Conservation (phyloP, 2,329 filamentous ascomycete species). For the Alternaria sp. region DNA sequence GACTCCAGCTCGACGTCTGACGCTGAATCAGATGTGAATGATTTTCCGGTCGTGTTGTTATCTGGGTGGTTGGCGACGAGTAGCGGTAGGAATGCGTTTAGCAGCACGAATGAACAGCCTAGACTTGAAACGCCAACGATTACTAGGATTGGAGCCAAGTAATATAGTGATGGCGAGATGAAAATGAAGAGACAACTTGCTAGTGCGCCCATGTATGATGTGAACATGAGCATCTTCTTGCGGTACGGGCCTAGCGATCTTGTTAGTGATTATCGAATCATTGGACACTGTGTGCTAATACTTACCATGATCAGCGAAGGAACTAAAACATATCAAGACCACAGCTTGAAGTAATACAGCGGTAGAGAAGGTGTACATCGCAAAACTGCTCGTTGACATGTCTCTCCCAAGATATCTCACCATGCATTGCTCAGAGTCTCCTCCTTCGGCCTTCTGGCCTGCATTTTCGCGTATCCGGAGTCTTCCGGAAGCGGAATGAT, state of each 20-base stretch:
- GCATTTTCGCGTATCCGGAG: constrained; percentile 20
- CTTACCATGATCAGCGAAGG: constrained; percentile 88
- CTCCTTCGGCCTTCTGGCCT: constrained; percentile 17
- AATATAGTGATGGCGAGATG: constrained; percentile 75
- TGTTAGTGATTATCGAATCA: not conserved
- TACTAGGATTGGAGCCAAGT: constrained; percentile 80
- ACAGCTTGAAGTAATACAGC: constrained; percentile 87
- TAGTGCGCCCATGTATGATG: constrained; percentile 80
- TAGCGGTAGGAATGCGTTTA: constrained; percentile 91
- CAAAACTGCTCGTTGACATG: constrained; percentile 91
- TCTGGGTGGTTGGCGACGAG: constrained; percentile 81
- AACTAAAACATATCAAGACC: constrained; percentile 92
- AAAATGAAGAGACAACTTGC: constrained; percentile 85
- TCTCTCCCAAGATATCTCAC: constrained; percentile 79
- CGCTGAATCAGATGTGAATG: constrained; percentile 18
- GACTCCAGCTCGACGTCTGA: constrained; percentile 41
- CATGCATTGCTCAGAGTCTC: constrained; percentile 70
- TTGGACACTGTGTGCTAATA: not conserved
- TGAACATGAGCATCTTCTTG: constrained; percentile 82
- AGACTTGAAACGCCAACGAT: constrained; percentile 90
- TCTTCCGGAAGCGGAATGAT: constrained; percentile 60
- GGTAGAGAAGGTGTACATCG: constrained; percentile 93
- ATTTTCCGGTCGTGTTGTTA: constrained; percentile 19
- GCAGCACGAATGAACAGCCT: constrained; percentile 92
- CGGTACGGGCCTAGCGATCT: constrained; percentile 65